Evolutionary conservation across 306 rosid genomes (phyloP).

Genomic region (Ormosia emarginata): DNA sequence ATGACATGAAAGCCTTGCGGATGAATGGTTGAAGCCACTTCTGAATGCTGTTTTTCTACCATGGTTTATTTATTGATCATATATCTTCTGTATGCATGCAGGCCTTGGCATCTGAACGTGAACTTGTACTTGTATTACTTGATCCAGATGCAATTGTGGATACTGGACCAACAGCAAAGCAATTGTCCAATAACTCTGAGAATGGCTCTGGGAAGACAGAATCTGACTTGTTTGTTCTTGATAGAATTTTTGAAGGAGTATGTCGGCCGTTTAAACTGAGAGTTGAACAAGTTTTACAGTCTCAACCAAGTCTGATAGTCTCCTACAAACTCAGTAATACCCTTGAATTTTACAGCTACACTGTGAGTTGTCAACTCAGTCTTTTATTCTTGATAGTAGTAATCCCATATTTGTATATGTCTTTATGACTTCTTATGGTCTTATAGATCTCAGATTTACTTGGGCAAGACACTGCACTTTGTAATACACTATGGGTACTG

Average conservation of each 20-base stretch:
- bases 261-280: conserved; percentile 98
- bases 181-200: conserved; percentile 48
- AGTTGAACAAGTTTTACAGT: conserved; percentile 96
- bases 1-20: conserved; percentile 22
- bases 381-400: background rate
- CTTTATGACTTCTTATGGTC: conserved; percentile 24
- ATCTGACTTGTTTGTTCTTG: conserved; percentile 85
- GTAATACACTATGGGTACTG: conserved; percentile 78
- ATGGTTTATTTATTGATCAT: conserved; percentile 6
- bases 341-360: conserved; percentile 88
- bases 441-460: conserved; percentile 85
- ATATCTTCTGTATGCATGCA: conserved; percentile 26
- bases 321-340: conserved; percentile 90
- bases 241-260: conserved; percentile 98
- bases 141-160: conserved; percentile 79
- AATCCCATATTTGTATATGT: background rate
- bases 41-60: conserved; percentile 3
- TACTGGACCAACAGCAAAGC: conserved; percentile 52
- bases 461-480: conserved; percentile 85
- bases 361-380: conserved; percentile 58
- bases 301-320: conserved; percentile 86
- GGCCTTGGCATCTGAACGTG: conserved; percentile 99
- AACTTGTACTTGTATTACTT: conserved; percentile 71
- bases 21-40: conserved; percentile 24
- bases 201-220: conserved; percentile 57